phyloP scores from a whole-genome alignment of 108 stramenopile species.

The Cylindrotheca fusiformis region DNA sequence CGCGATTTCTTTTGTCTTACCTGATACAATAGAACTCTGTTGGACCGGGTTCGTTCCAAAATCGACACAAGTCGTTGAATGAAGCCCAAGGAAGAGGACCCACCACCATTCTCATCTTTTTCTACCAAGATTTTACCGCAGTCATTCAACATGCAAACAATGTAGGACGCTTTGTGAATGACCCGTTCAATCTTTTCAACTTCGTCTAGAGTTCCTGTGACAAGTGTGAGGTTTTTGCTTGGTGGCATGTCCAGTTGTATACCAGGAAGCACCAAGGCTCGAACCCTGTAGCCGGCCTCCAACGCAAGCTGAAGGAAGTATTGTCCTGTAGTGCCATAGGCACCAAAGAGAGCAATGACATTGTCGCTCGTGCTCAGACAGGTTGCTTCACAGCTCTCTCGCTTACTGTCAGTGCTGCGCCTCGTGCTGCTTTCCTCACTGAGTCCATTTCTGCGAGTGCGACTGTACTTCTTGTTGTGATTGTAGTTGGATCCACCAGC shows the following conservation, averaged over 20 bases:
- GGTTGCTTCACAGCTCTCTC: background rate
- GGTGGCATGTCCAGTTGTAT: slow-evolving; percentile 23
- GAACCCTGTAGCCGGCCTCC: slow-evolving; percentile 51
- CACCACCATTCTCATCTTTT: background rate
- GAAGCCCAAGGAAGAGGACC: slow-evolving; percentile 17
- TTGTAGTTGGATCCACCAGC: background rate
- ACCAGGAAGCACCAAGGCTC: slow-evolving; percentile 28
- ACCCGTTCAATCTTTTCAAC: slow-evolving; percentile 23
- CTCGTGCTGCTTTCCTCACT: background rate
- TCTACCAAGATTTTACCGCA: slow-evolving; percentile 11
- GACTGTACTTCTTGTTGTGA: background rate
- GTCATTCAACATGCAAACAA: slow-evolving; percentile 41
- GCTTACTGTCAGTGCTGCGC: background rate
- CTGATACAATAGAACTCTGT: slow-evolving; percentile 28
- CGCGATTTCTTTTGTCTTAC: slow-evolving; percentile 3
- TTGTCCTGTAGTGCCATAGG: slow-evolving; percentile 39
- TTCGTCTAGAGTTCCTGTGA: slow-evolving; percentile 38
- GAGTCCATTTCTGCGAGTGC: background rate
- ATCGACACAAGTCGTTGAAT: slow-evolving; percentile 25
- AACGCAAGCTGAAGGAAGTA: slow-evolving; percentile 42
- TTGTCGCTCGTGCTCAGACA: slow-evolving; percentile 6
- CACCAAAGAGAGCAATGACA: slow-evolving; percentile 52
- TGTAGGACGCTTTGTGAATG: slow-evolving; percentile 23
- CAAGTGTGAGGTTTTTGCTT: slow-evolving; percentile 17
- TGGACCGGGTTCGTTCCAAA: slow-evolving; percentile 7